Conservation (phyloP, 371 early-diverging fungal species). For the Apophysomyces elegans region DNA sequence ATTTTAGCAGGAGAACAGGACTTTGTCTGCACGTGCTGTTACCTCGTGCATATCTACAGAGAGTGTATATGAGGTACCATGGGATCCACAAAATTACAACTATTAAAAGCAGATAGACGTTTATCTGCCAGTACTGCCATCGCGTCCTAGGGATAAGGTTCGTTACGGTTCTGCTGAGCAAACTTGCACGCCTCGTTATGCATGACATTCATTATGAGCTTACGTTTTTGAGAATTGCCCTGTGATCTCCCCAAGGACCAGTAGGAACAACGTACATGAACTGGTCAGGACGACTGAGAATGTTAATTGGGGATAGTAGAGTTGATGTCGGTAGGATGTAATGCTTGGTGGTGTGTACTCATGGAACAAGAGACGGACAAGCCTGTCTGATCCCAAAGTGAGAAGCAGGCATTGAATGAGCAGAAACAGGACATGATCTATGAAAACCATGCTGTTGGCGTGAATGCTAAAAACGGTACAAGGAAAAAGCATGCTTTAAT, state of each 20-base stretch:
- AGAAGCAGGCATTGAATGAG: conserved; percentile 15
- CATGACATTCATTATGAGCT: conserved; percentile 15
- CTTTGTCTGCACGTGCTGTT: neutral
- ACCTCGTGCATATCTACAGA: conserved; percentile 55
- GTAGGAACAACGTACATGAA: conserved; percentile 79
- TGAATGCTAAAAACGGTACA: neutral
- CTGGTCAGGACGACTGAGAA: conserved; percentile 81
- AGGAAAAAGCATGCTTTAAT: neutral
- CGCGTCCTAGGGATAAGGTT: conserved; percentile 53
- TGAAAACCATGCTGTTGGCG: neutral
- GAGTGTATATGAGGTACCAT: conserved; percentile 71
- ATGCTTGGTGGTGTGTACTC: conserved; percentile 11
- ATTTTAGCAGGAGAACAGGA: conserved; percentile 18
- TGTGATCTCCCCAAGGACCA: conserved; percentile 83
- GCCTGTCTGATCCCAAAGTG: conserved; percentile 16
- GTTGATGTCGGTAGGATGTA: neutral
- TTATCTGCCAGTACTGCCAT: conserved; percentile 78
- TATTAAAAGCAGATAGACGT: conserved; percentile 64
- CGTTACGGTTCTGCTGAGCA: too few species aligned
- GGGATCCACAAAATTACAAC: conserved; percentile 78
- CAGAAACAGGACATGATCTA: conserved; percentile 16
- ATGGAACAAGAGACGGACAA: conserved; percentile 2
- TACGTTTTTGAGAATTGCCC: conserved; percentile 72
- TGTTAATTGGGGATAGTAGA: conserved; percentile 57
- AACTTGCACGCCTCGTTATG: neutral